Conservation (phyloP, 495 filamentous ascomycete genomes). For the Corynascus novoguineensis region DNA sequence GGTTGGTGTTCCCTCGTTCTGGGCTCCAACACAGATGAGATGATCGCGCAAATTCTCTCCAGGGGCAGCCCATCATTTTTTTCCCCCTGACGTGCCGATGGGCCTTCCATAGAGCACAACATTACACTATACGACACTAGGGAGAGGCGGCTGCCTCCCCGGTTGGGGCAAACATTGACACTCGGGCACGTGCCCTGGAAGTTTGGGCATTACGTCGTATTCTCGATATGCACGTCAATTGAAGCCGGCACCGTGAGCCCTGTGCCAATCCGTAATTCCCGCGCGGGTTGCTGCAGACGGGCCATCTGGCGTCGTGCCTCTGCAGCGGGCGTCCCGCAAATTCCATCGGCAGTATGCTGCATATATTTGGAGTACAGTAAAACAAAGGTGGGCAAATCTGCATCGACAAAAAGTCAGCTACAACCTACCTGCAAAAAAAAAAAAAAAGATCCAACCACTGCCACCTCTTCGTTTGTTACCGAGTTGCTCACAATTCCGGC, state of each 20-base stretch:
- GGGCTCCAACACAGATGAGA: neutral
- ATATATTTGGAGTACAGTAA: neutral
- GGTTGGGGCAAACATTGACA: neutral
- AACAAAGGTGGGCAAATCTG: too few relatives aligned
- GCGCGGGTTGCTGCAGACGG: slow-evolving; percentile 1
- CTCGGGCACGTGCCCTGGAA: neutral
- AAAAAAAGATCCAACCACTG: too few relatives aligned
- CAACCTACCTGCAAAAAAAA: too few relatives aligned
- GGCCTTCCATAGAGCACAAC: neutral
- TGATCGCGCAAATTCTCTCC: neutral
- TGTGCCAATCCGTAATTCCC: neutral
- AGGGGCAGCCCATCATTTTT: neutral
- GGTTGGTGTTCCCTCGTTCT: slow-evolving; percentile 10
- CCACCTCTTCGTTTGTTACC: too few relatives aligned
- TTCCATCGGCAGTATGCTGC: too few relatives aligned
- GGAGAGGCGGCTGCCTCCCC: neutral
- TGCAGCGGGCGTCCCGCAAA: neutral
- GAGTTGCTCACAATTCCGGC: neutral
- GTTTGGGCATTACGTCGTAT: neutral
- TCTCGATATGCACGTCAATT: neutral
- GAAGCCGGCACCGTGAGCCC: neutral
- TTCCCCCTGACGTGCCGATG: neutral
- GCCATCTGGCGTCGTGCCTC: neutral
- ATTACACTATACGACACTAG: too few relatives aligned
- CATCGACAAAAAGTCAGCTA: too few relatives aligned